Conservation (phyloP, 2,329 filamentous ascomycete genomes). For the Fusarium redolens region DNA sequence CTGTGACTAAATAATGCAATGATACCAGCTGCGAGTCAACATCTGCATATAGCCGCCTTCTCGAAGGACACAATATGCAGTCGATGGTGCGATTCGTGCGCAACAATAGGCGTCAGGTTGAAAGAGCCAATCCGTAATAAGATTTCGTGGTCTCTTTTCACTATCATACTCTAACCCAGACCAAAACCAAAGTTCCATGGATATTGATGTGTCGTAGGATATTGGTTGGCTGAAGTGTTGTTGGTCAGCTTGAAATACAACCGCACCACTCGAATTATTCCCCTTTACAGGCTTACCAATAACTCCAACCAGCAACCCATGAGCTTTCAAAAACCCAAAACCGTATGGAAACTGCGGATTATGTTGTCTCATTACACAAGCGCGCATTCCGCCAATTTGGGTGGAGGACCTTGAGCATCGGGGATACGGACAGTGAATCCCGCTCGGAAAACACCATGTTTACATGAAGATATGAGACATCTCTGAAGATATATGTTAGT, state of each 20-base stretch:
- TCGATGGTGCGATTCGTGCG: conserved; percentile 4
- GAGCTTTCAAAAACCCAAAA: background rate
- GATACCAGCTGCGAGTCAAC: conserved; percentile 3
- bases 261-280: background rate
- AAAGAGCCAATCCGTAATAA: background rate
- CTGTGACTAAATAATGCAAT: conserved; percentile 3
- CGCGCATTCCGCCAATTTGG: conserved; percentile 8
- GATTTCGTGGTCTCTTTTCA: background rate
- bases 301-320: background rate
- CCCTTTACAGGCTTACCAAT: background rate
- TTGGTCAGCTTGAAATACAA: background rate
- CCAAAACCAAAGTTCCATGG: background rate
- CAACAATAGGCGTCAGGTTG: conserved; percentile 3
- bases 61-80: conserved; percentile 27
- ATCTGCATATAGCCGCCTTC: conserved; percentile 22
- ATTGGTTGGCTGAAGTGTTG: background rate
- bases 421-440: conserved; percentile 4
- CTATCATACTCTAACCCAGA: background rate
- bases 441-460: background rate
- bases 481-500: background rate
- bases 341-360: no score
- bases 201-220: background rate
- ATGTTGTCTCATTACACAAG: background rate
- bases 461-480: background rate
- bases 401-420: conserved; percentile 13